Base-by-base conservation (phyloP, 1,284 basidiomycete species). In the Rhodotorula sp. region DNA sequence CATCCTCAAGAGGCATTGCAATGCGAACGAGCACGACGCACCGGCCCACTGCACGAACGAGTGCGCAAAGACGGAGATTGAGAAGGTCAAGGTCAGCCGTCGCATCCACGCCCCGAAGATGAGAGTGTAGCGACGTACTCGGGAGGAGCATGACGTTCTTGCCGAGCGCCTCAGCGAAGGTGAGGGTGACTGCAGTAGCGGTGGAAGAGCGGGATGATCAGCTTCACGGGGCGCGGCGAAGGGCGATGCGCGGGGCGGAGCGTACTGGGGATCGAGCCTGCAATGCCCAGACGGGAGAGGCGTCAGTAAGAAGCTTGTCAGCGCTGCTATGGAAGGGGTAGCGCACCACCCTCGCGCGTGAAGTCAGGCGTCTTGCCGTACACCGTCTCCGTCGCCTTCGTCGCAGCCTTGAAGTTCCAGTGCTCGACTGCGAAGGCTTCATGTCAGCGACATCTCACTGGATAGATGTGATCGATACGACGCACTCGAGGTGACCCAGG, bases 331-430 rank as follows among this genome's bases (percentile, higher is more conserved):
- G 36, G 34, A 27, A 12, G 27, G 12, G 21, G 32, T 3, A 19
- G 22, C 70, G 61, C 13, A 71, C 69, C 94, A 69, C 97, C 96
- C 83, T 99, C 96, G 61, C 94, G 87, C 2, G 91, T 96, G 79
- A 93, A 86, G 81, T 97, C 92, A 3, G 94, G 94, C 44, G 88
- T 87, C 81, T 88, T 87, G 62, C 89, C 87, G 83, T 94, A 97
- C 22, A 97, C 85, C 15, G 86, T 85, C 88, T 94, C 77, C 29
- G 91, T 91, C 36, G 94, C 96, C 76, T 86, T 88, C 81, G 88
- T 90, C 1, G 94, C 96, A 5, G 97, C 96, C 79, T 90, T 88
- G 84, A 90, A 99, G 83, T 94, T 97, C 92, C 93, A 97, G 84
- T 99, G 95, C 73, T 88, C 88, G 62, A 78, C 72, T 87, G 82